Conservation (phyloP, 345 rosid genomes). For the thale cress (Arabidopsis thaliana) region TAIR10.1 NC_003075.7:9715501-9716000, state of each 20-base stretch:
- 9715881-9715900: not conserved
- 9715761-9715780: not conserved
- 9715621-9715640: conserved; percentile 27
- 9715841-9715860: conserved; percentile 21
- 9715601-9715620: conserved; percentile 1
- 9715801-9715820: conserved; percentile 24
- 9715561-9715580: conserved; percentile 30
- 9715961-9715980: not conserved
- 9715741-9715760: no score
- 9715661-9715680: not conserved
- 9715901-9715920: conserved; percentile 20
- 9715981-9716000: not conserved
- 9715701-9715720: not conserved
- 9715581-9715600: conserved; percentile 20
- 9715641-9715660: conserved; percentile 9
- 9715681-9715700: conserved; percentile 1
- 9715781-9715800: not conserved
- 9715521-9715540: not conserved
- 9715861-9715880: not conserved
- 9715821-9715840: conserved; percentile 35
- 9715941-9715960: not conserved
- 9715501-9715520: not conserved
- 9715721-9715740: not conserved
- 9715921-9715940: not conserved
- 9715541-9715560: conserved; percentile 48